These are phyloP conservation scores for Sphaerulina populicola DNA, from an alignment of 2,329 filamentous ascomycete species.

Conservation along the genomic window DNA sequence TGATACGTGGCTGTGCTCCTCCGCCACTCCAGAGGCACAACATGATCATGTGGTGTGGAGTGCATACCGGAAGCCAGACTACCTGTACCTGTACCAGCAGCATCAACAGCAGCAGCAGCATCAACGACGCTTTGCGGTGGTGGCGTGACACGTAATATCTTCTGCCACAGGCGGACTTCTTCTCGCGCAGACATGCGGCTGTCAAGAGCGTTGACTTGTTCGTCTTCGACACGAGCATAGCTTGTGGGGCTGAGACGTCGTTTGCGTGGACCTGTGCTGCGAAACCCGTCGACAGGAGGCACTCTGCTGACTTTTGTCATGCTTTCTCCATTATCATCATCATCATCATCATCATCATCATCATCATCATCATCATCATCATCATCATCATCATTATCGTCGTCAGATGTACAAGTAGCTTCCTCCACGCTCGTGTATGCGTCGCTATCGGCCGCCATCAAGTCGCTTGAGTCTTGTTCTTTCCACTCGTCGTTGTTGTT, in stretches of 20 bases:
- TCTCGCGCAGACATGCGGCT: background rate
- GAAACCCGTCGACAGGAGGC: background rate
- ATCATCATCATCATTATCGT: too few relatives aligned
- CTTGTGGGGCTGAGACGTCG: background rate
- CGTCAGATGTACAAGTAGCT: background rate
- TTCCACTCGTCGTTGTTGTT: conserved; percentile 15
- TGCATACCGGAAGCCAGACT: background rate
- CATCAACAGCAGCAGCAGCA: too few relatives aligned
- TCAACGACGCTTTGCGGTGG: background rate
- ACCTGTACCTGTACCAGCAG: too few relatives aligned
- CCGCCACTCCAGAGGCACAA: too few relatives aligned
- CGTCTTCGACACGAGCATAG: background rate
- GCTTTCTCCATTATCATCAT: background rate
- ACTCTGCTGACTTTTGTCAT: background rate
- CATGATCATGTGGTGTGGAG: too few relatives aligned
- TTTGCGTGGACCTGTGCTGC: background rate
- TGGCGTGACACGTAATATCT: background rate
- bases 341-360: too few relatives aligned
- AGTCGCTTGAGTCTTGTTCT: conserved; percentile 12
- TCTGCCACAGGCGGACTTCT: background rate
- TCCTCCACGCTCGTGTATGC: conserved; percentile 9
- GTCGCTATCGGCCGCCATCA: conserved; percentile 13
- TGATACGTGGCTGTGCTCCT: too few relatives aligned
- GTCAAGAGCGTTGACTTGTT: background rate
- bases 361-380: background rate